Evolutionary conservation across 2,329 filamentous ascomycete genomes (phyloP), one percentile per base, ranked within the genome.

Genomic region (Pestalotiopsis sp.): DNA sequence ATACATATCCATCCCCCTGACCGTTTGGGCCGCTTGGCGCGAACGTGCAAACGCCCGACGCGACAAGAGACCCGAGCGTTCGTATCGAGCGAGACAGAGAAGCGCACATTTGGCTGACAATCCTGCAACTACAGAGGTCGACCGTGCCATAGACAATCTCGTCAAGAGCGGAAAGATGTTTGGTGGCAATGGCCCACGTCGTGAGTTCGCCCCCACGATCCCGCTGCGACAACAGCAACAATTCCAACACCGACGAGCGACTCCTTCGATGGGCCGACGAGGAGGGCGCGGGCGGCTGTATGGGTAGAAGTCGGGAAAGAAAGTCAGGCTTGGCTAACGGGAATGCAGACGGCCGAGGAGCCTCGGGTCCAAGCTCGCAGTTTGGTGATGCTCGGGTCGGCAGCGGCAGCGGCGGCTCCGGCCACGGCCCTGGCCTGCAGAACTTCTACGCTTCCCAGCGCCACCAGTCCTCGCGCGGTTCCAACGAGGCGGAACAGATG

Each of bases 81-180:
- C 17, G 31, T 9, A 36, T 36, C 31, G 52, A 49, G 52, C 52
- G 17, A n/a, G 62, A 38, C 31, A 66, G 67, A 23, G 45, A 52
- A 52, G 45, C 45, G 45, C 17, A 52, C 64, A 64, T 31, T 6
- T 60, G 68, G 70, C 79, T 80, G 69, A 81, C 74, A 38, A 66
- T 66, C 68, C 72, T 55, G 31, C 57, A 60, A 72, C 52, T 73
- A 64, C 78, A 97, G 96, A 99, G 89, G 94, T 99, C 76, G 96
- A 98, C 74, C 92, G 95, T 79, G 95, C 95, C 74, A 91, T 95
- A 77, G 96, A 98, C 78, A 98, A 98, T 81, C 88, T 99, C 70
- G 88, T 95, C 77, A 98, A 98, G 88, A 97, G 95, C 80, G 95
- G 95, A 77, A 98, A 98, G 86, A 91, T 95, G 83, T 96, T 95